Evolutionary conservation across 2,329 filamentous ascomycete genomes (phyloP).

Genomic region (Parascedosporium putredinis): DNA sequence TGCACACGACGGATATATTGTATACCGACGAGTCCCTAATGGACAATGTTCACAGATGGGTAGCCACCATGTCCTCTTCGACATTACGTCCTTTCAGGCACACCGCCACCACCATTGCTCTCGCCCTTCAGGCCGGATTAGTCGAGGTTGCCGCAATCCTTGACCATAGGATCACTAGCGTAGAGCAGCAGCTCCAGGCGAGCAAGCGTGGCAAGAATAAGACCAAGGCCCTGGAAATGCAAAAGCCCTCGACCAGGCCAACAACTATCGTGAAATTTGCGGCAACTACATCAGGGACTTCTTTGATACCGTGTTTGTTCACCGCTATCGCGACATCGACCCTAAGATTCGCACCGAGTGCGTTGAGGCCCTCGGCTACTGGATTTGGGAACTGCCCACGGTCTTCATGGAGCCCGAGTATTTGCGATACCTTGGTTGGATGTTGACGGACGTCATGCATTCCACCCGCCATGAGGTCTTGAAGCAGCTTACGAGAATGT

Average conservation of each 20-base stretch:
- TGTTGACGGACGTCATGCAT: slow-evolving; percentile 71
- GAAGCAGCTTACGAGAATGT: slow-evolving; percentile 69
- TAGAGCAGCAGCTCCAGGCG: slow-evolving; percentile 66
- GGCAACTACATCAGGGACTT: slow-evolving; percentile 70
- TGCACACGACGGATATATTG: slow-evolving; percentile 73
- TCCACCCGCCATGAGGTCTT: slow-evolving; percentile 76
- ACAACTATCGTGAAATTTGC: slow-evolving; percentile 57
- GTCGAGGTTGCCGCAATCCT: slow-evolving; percentile 64
- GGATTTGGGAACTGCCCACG: slow-evolving; percentile 78
- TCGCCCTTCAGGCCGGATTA: slow-evolving; percentile 69
- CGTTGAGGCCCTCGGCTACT: slow-evolving; percentile 73
- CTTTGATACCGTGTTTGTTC: slow-evolving; percentile 87
- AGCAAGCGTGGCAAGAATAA: slow-evolving; percentile 70
- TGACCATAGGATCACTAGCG: slow-evolving; percentile 61
- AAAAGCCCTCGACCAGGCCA: slow-evolving; percentile 63
- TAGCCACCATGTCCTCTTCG: slow-evolving; percentile 83
- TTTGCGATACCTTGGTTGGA: slow-evolving; percentile 89
- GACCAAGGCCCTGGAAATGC: slow-evolving; percentile 60
- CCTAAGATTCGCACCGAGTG: slow-evolving; percentile 82
- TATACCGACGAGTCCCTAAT: slow-evolving; percentile 69
- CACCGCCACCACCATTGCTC: slow-evolving; percentile 76
- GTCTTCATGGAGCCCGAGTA: slow-evolving; percentile 86
- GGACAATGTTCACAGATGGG: slow-evolving; percentile 84
- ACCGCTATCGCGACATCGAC: slow-evolving; percentile 91
- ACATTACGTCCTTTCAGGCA: slow-evolving; percentile 83